These are phyloP conservation scores for Pezicula carpinea DNA, from an alignment of 2,329 filamentous ascomycete genomes.

Conservation along the genomic window DNA sequence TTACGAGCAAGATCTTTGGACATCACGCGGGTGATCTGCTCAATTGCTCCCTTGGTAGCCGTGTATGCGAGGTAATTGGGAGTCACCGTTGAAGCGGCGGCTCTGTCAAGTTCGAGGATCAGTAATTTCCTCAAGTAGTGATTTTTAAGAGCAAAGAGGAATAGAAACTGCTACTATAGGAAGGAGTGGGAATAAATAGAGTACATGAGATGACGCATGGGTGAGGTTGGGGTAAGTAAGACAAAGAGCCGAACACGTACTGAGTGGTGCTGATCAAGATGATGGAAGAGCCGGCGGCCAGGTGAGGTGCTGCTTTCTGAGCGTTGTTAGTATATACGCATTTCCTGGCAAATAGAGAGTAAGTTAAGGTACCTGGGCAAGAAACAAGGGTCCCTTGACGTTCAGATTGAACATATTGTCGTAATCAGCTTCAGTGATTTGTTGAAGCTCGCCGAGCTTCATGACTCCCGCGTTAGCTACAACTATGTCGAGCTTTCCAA, in stretches of 20 bases:
- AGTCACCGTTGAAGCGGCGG: constrained; percentile 31
- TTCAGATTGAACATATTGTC: constrained; percentile 46
- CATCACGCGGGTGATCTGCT: constrained; percentile 46
- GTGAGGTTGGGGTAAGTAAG: too few relatives aligned
- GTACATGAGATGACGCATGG: too few relatives aligned
- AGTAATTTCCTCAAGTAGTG: too few relatives aligned
- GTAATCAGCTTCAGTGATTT: constrained; percentile 45
- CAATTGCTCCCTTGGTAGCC: constrained; percentile 47
- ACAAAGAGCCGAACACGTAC: too few relatives aligned
- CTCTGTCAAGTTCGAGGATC: too few relatives aligned
- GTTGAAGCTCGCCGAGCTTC: constrained; percentile 43
- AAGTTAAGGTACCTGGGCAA: constrained; percentile 34
- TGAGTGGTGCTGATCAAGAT: constrained; percentile 47
- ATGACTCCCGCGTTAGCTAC: constrained; percentile 52
- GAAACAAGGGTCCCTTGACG: constrained; percentile 53
- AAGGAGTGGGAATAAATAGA: too few relatives aligned
- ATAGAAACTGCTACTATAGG: too few relatives aligned
- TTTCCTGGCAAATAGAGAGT: not conserved
- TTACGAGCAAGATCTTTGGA: constrained; percentile 45
- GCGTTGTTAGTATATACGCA: not conserved
- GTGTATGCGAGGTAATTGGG: constrained; percentile 42
- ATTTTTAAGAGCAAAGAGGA: too few relatives aligned
- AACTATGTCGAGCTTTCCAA: constrained; percentile 54
- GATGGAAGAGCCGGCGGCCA: constrained; percentile 43
- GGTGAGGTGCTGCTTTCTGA: constrained; percentile 47